Percentiles rank a stretch among this genome's conserved stretches.
These are phyloP conservation scores for Jamesozyma hellenica DNA, from an alignment of 805 yeast species.

Conservation along the genomic window DNA sequence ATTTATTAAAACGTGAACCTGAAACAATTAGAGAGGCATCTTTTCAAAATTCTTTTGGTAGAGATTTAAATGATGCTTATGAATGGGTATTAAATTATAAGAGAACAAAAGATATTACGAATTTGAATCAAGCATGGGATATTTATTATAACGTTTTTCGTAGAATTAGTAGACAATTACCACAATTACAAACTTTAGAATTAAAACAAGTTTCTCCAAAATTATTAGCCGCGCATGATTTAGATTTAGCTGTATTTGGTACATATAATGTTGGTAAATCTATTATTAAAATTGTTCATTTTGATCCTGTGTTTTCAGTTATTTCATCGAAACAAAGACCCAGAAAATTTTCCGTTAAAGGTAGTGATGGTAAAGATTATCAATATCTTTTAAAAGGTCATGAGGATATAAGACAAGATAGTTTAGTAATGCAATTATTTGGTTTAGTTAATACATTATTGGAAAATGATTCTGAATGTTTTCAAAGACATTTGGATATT, in stretches of 20 bases:
- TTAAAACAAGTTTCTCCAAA: conserved; percentile 88
- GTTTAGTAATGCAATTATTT: conserved; percentile 91
- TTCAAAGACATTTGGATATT: conserved; percentile 86
- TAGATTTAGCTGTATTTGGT: conserved; percentile 85
- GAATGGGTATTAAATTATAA: conserved; percentile 84
- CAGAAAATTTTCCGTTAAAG: conserved; percentile 63
- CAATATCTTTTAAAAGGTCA: conserved; percentile 79
- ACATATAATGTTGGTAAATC: conserved; percentile 69
- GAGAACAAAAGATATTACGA: conserved; percentile 73
- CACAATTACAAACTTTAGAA: conserved; percentile 74
- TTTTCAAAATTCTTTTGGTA: conserved; percentile 80
- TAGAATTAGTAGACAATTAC: conserved; percentile 76
- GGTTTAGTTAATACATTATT: conserved; percentile 87
- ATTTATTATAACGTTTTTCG: conserved; percentile 88
- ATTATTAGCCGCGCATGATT: conserved; percentile 59
- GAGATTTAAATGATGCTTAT: conserved; percentile 80
- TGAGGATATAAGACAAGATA: conserved; percentile 94
- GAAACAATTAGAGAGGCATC: conserved; percentile 83
- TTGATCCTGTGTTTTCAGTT: conserved; percentile 73
- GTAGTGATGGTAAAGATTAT: conserved; percentile 84
- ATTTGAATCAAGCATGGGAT: conserved; percentile 93
- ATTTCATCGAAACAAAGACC: conserved; percentile 92
- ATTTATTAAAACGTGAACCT: conserved; percentile 71
- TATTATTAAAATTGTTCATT: conserved; percentile 54
- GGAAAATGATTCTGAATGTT: conserved; percentile 85